A percentile compares a stretch with the other conserved stretches of the same genome.
Conservation (phyloP, 202 grass and related monocot species). For the Panicum virgatum region DNA sequence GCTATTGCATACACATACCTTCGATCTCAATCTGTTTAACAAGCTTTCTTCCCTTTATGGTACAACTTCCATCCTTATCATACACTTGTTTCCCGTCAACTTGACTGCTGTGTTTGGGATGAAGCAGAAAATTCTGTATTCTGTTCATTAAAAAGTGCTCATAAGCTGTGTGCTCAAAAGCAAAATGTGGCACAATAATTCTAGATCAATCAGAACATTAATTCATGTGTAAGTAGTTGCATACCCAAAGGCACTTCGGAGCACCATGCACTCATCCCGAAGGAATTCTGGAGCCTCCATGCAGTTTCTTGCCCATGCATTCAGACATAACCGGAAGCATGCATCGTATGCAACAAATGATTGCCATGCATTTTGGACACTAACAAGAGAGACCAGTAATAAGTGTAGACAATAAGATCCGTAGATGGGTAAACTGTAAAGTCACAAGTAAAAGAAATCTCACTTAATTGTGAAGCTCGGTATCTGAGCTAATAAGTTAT, state of each 20-base stretch:
- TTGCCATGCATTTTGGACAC: constrained; percentile 96
- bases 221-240: constrained; percentile 29
- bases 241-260: constrained; percentile 89
- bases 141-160: constrained; percentile 49
- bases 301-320: constrained; percentile 87
- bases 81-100: constrained; percentile 49
- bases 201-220: constrained; percentile 17
- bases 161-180: constrained; percentile 39
- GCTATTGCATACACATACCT: constrained; percentile 60
- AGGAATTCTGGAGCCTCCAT: constrained; percentile 91
- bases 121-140: constrained; percentile 89
- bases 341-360: constrained; percentile 95
- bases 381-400: constrained; percentile 41
- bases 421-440: neutral
- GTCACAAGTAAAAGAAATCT: constrained; percentile 28
- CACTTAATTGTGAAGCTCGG: constrained; percentile 72
- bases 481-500: constrained; percentile 62
- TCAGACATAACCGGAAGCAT: constrained; percentile 88
- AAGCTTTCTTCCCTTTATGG: constrained; percentile 69
- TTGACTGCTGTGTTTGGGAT: constrained; percentile 60
- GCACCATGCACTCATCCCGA: constrained; percentile 80
- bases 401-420: neutral
- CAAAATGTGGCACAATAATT: neutral
- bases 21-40: constrained; percentile 85
- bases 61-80: constrained; percentile 70